A percentile compares a stretch with the other conserved stretches of the same genome.
These are phyloP conservation scores for Globisporangium paroecandrum DNA, from an alignment of 352 stramenopile species.

Conservation along the genomic window DNA sequence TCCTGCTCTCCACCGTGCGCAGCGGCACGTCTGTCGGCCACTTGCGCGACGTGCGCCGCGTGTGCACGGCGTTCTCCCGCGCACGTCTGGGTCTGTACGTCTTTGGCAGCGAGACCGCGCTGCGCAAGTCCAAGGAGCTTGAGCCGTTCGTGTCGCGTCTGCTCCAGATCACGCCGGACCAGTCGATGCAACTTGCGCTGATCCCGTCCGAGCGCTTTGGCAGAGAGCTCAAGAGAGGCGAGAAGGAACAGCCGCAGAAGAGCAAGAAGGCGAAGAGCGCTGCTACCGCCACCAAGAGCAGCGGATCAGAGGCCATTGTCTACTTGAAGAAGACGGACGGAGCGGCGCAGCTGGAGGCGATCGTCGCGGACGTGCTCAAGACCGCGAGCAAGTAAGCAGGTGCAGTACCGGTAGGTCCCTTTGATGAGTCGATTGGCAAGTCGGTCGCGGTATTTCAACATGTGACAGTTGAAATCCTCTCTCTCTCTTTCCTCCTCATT, in stretches of 20 bases:
- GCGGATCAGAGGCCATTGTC: background rate
- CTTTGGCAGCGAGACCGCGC: constrained; percentile 74
- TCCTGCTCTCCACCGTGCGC: constrained; percentile 93
- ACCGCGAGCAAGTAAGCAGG: background rate
- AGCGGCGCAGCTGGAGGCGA: background rate
- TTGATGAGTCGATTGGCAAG: background rate
- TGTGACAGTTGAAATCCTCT: background rate
- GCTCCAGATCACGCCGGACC: constrained; percentile 24
- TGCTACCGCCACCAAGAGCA: background rate
- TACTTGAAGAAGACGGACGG: constrained; percentile 11
- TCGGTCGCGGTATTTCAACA: background rate
- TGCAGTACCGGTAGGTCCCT: background rate
- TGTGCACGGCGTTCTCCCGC: constrained; percentile 91
- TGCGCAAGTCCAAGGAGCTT: constrained; percentile 75
- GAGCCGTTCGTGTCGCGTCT: constrained; percentile 41
- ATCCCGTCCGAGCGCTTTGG: constrained; percentile 31
- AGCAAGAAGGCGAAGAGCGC: constrained; percentile 10
- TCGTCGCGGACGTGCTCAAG: constrained; percentile 8
- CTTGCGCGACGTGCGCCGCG: constrained; percentile 89
- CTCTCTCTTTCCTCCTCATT: background rate
- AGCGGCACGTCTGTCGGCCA: constrained; percentile 86
- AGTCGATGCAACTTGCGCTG: constrained; percentile 33
- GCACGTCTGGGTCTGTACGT: constrained; percentile 94
- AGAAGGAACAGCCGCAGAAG: background rate
- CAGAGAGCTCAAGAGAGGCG: background rate